Base-by-base conservation (phyloP, 2,329 filamentous ascomycete species). In the Arthrobotrys iridis region DNA sequence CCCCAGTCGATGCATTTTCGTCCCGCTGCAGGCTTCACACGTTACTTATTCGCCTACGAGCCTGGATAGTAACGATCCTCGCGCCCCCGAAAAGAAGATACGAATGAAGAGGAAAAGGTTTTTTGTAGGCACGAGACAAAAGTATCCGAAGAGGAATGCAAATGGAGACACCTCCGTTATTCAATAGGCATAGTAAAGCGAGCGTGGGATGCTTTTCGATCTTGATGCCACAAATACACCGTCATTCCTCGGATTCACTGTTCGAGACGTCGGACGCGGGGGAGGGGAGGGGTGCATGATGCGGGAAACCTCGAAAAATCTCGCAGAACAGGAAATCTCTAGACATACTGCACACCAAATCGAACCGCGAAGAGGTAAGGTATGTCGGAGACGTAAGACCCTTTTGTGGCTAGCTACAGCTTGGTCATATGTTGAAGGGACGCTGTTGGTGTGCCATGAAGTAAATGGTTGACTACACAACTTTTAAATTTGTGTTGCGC, bases 161-260 rank as follows among this genome's bases (percentile, higher is more conserved):
- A 35, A 55, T 55, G 5, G 50, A 52, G 24, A 52, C 20, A 33
- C 20, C n/a, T 15, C 20, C 18, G 46, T 15, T 55, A 11, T 5
- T 7, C 8, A 1, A 22, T 35, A 28, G 15, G 40, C 33, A 11
- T 40, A n/a, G 26, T 37, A 22, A 55, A 22, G 43, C 65, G 50
- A 58, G 40, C 35, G 28, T 67, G 40, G 57, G 40, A 59, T 59
- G 41, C 57, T 63, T 7, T 33, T 28, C 65, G 43, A 57, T 24
- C 37, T 28, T 72, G 43, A 57, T 24, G 48, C 30, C 24, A 33
- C 18, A 37, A n/a, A 37, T 35, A 3, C 24, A 30, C 67, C 67
- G 48, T 52, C 1, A 50, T 33, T 64, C 24, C 1, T 6, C 52
- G 68, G 60, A 65, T 35, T 73, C 43, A 43, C 60, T 41, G 52